Base-by-base conservation (phyloP, 2,329 filamentous ascomycete species). In the Neonectria faginata region DNA sequence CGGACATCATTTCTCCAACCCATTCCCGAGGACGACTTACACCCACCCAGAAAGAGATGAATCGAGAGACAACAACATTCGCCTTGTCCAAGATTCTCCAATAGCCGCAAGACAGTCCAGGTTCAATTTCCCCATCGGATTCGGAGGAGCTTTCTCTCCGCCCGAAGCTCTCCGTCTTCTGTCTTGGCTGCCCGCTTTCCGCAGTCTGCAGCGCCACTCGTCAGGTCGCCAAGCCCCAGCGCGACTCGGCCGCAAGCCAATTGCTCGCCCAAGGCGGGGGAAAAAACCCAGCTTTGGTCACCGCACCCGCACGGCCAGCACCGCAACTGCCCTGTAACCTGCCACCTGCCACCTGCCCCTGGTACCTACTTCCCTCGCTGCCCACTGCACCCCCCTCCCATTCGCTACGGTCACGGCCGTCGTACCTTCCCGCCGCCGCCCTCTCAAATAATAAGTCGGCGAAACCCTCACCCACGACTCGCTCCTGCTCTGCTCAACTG, bases 401-500 rank as follows among this genome's bases (percentile, higher is more conserved):
- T 60, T 52, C 18, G 45, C 25, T 42, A 60, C 66, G 68, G 66
- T 63, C 70, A 70, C 62, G 62, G 60, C 50, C 16, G 41, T 39
- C 16, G 41, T 39, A 52, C 64, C 55, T 63, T 64, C 67, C 70
- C 61, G 62, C 64, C 67, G 65, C 70, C 58, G 62, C 64, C 67
- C 61, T 70, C 60, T 27, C 51, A 64, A 74, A 72, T 74, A 71
- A 74, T 74, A 74, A 74, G 72, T 73, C 61, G 66, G 64, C 60
- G 63, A 69, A 65, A 47, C 65, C 71, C 70, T 53, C 55, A 53
- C 20, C 22, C 54, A 39, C 47, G 41, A 36, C 31, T 67, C 64
- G 63, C 48, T 69, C 64, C 25, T 25, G 67, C 64, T 71, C 59
- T 60, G 57, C 36, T 25, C 36, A 39, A 47, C 51, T 53, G 48